Conservation (phyloP, 2,329 filamentous ascomycete genomes). For the Pleurostoma richardsiae region DNA sequence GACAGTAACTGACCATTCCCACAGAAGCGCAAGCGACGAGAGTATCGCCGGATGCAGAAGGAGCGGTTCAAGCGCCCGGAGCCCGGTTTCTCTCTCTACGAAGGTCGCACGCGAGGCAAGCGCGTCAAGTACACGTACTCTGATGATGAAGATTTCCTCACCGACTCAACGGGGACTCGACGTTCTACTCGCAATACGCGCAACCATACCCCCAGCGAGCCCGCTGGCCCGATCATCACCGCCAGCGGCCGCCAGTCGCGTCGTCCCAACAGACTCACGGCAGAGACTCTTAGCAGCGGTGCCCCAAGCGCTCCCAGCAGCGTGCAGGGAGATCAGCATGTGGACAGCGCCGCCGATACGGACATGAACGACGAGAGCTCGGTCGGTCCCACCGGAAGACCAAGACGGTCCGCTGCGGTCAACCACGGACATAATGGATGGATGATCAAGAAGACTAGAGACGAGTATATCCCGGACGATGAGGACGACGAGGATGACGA, state of each 20-base stretch:
- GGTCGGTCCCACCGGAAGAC: constrained; percentile 40
- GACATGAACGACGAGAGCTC: constrained; percentile 28
- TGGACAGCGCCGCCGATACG: constrained; percentile 15
- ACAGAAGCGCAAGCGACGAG: constrained; percentile 88
- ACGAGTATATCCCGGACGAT: constrained; percentile 54
- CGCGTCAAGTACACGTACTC: constrained; percentile 95
- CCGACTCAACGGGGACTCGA: constrained; percentile 57
- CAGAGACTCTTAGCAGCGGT: constrained; percentile 45
- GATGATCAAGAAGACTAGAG: constrained; percentile 32
- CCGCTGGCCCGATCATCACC: constrained; percentile 59
- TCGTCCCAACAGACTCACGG: constrained; percentile 61
- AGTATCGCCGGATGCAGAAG: constrained; percentile 82
- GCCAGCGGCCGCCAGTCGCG: constrained; percentile 83
- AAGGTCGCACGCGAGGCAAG: constrained; percentile 93
- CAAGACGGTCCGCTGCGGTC: constrained; percentile 44
- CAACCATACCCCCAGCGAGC: constrained; percentile 66
- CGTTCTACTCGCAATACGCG: constrained; percentile 72
- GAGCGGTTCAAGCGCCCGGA: constrained; percentile 85
- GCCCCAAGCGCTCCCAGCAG: constrained; percentile 41
- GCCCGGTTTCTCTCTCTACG: constrained; percentile 86
- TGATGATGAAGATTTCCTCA: constrained; percentile 69
- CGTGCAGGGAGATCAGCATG: constrained; percentile 36
- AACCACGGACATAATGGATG: constrained; percentile 47
- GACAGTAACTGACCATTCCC: not conserved
- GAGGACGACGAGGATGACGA: constrained; percentile 60